Evolutionary conservation across 2,329 filamentous ascomycete genomes (phyloP).

Genomic region (Cercospora beticola): DNA sequence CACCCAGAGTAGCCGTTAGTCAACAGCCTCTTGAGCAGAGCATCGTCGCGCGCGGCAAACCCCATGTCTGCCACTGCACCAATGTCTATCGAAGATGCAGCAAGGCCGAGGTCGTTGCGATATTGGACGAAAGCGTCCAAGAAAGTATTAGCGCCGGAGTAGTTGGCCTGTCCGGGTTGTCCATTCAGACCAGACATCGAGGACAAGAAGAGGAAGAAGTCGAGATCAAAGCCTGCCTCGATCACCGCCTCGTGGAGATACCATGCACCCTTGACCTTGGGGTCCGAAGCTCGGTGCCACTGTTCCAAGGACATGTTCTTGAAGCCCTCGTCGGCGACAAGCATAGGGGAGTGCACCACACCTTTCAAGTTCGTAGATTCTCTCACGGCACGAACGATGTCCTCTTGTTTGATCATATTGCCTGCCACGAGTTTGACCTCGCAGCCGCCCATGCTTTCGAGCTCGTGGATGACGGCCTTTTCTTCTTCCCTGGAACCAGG

Average conservation of each 20-base stretch:
- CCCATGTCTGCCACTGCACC: not conserved
- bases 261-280: constrained; percentile 15
- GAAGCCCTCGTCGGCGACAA: constrained; percentile 13
- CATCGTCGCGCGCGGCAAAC: not conserved
- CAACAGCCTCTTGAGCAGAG: not conserved
- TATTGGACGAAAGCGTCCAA: not conserved
- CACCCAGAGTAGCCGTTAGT: not conserved
- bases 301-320: constrained; percentile 13
- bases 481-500: not conserved
- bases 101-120: not conserved
- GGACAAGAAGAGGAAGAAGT: not conserved
- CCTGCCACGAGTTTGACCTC: not conserved
- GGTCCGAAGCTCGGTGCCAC: not conserved
- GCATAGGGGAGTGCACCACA: constrained; percentile 16
- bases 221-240: not conserved
- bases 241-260: not conserved
- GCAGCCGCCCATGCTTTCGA: not conserved
- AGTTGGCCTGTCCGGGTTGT: not conserved
- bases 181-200: not conserved
- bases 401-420: not conserved
- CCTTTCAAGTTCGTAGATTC: not conserved
- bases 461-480: not conserved
- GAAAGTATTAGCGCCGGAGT: not conserved
- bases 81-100: not conserved
- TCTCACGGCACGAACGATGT: not conserved